phyloP scores from a whole-genome alignment of 305 asterid genomes.

The Fraxinus greggii region DNA sequence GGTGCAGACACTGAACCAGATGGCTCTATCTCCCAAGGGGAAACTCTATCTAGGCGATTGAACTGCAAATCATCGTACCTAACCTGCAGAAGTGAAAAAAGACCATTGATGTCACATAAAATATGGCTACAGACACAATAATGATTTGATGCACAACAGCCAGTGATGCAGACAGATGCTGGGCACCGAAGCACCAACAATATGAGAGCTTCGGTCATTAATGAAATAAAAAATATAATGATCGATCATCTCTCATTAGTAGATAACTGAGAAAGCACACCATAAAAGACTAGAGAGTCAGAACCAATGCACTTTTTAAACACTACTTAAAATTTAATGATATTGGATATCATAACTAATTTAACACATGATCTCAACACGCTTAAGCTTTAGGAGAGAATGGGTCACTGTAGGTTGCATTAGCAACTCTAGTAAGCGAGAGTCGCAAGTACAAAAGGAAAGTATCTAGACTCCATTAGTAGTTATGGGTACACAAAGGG shows the following conservation, averaged over 20 bases:
- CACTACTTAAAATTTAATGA: neutral
- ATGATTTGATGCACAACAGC: neutral
- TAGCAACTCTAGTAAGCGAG: neutral
- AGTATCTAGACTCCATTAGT: neutral
- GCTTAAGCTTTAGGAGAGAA: neutral
- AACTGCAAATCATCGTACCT: slow-evolving; percentile 87
- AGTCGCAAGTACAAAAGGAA: neutral
- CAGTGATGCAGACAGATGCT: neutral
- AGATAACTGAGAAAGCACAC: neutral
- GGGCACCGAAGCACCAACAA: neutral
- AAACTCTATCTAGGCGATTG: slow-evolving; percentile 67
- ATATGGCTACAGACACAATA: neutral
- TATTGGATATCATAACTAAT: neutral
- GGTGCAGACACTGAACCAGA: slow-evolving; percentile 57
- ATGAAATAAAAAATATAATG: neutral
- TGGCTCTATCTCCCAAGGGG: slow-evolving; percentile 98
- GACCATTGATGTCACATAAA: slow-evolving; percentile 10
- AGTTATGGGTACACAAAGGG: neutral
- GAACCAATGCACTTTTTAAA: neutral
- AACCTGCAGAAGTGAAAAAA: slow-evolving; percentile 52
- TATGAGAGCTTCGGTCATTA: neutral
- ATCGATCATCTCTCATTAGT: slow-evolving; percentile 12
- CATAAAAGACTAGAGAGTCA: neutral
- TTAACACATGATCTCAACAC: neutral
- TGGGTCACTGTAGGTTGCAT: neutral